A percentile compares a stretch with the other conserved stretches of the same genome.
phyloP scores from a whole-genome alignment of 257 asterid genomes.

The Gardenia jasminoides region DNA sequence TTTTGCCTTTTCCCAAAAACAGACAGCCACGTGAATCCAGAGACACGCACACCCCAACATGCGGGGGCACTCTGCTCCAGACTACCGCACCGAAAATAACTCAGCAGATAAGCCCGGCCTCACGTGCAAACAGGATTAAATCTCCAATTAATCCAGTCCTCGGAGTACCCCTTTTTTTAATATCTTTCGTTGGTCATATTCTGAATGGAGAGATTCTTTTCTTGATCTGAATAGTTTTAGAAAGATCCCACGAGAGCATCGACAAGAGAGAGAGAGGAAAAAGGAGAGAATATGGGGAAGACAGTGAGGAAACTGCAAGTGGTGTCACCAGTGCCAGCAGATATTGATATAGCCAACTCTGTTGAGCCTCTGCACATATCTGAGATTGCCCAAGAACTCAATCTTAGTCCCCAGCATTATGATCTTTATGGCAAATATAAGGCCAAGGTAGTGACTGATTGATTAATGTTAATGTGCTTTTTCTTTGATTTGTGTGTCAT shows the following conservation, averaged over 20 bases:
- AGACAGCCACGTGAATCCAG: too few relatives aligned
- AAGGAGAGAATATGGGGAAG: slow-evolving; percentile 51
- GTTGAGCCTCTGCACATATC: slow-evolving; percentile 77
- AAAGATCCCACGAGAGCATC: background rate
- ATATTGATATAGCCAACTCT: slow-evolving; percentile 93
- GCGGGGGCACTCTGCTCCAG: too few relatives aligned
- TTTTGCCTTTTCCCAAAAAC: too few relatives aligned
- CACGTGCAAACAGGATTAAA: too few relatives aligned
- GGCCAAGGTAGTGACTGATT: slow-evolving; percentile 54
- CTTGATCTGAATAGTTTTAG: background rate
- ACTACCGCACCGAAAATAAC: too few relatives aligned
- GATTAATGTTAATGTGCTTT: too few relatives aligned
- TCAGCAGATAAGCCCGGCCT: too few relatives aligned
- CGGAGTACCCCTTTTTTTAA: background rate
- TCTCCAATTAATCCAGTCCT: background rate
- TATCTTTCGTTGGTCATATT: background rate
- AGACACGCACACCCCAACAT: too few relatives aligned
- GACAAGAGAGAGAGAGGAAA: background rate
- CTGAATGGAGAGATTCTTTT: too few relatives aligned
- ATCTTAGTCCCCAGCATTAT: slow-evolving; percentile 61
- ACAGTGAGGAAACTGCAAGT: slow-evolving; percentile 70
- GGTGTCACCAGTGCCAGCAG: slow-evolving; percentile 85
- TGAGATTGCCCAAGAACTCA: slow-evolving; percentile 75
- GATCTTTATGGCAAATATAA: slow-evolving; percentile 93
- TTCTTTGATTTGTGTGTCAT: background rate